A percentile compares a stretch with the other conserved stretches of the same genome.
Conservation (phyloP, 2,329 filamentous ascomycete species). For the Colletotrichum plurivorum region DNA sequence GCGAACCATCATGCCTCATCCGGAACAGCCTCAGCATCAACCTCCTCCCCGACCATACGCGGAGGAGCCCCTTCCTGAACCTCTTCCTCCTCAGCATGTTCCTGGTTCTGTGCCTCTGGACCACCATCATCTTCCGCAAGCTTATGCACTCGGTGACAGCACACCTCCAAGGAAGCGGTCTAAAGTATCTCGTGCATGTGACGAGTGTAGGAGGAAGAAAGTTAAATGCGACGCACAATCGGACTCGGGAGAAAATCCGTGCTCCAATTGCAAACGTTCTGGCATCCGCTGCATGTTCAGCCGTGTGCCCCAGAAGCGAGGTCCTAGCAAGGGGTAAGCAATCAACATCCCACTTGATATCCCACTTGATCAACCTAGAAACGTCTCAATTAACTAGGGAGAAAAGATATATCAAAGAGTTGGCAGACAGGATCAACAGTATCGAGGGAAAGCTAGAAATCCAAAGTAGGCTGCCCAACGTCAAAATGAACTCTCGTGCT, state of each 20-base stretch:
- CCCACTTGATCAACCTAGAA: conserved; percentile 20
- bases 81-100: conserved; percentile 49
- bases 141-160: conserved; percentile 65
- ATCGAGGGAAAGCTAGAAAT: conserved; percentile 83
- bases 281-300: conserved; percentile 87
- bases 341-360: conserved; percentile 24
- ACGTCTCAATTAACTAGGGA: conserved; percentile 37
- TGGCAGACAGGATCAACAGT: conserved; percentile 86
- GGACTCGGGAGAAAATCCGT: conserved; percentile 80
- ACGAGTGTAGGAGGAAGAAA: conserved; percentile 91
- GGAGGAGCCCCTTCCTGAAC: conserved; percentile 53
- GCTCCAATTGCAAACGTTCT: conserved; percentile 85
- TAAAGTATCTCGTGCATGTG: conserved; percentile 90
- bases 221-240: conserved; percentile 88
- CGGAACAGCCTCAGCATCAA: conserved; percentile 46
- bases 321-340: conserved; percentile 86
- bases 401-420: conserved; percentile 88
- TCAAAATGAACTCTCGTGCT: not conserved
- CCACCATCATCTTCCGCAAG: conserved; percentile 52
- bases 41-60: conserved; percentile 50
- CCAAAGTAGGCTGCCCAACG: conserved; percentile 48
- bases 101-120: conserved; percentile 49
- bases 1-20: conserved; percentile 60
- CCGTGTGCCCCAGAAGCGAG: conserved; percentile 88
- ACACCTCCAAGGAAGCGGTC: conserved; percentile 82